phyloP scores from a whole-genome alignment of 2,329 filamentous ascomycete species.

The Paradendryphiella salina region DNA sequence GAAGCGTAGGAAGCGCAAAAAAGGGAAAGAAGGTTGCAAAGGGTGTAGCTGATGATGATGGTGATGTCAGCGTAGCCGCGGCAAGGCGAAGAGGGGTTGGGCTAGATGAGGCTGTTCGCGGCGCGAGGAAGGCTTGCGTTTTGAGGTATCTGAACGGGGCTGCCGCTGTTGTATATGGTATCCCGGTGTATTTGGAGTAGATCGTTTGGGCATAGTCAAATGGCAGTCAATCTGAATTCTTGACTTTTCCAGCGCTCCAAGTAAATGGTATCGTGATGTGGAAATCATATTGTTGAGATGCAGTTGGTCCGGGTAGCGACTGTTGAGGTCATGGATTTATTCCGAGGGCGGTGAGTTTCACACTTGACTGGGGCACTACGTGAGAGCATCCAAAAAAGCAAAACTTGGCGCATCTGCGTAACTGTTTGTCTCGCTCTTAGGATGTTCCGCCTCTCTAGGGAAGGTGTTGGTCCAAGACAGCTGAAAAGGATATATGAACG shows the following conservation, averaged over 20 bases:
- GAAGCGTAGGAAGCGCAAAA: slow-evolving; percentile 20
- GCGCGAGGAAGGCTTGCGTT: slow-evolving; percentile 76
- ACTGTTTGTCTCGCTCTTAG: too few species aligned
- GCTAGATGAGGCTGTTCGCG: slow-evolving; percentile 79
- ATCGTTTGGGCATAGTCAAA: background rate
- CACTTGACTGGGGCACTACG: too few species aligned
- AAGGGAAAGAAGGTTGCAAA: slow-evolving; percentile 34
- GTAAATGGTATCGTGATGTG: background rate
- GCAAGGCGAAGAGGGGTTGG: slow-evolving; percentile 38
- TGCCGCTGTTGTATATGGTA: slow-evolving; percentile 90
- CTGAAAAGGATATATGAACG: background rate
- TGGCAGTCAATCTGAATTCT: background rate
- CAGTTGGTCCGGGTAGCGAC: background rate
- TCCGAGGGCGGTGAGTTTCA: too few species aligned
- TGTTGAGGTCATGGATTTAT: background rate
- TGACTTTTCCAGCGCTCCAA: background rate
- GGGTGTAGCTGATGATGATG: slow-evolving; percentile 31
- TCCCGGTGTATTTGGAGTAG: slow-evolving; percentile 77
- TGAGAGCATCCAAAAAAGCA: too few species aligned
- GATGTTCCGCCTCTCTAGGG: too few species aligned
- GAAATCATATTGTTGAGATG: background rate
- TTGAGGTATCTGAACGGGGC: slow-evolving; percentile 92
- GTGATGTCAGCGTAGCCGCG: slow-evolving; percentile 23
- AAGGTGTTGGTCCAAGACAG: too few species aligned
- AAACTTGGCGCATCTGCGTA: too few species aligned